Percentiles rank a stretch among this genome's conserved stretches.
phyloP scores from a whole-genome alignment of 2,329 filamentous ascomycete genomes.

The Beauveria rudraprayagi region DNA sequence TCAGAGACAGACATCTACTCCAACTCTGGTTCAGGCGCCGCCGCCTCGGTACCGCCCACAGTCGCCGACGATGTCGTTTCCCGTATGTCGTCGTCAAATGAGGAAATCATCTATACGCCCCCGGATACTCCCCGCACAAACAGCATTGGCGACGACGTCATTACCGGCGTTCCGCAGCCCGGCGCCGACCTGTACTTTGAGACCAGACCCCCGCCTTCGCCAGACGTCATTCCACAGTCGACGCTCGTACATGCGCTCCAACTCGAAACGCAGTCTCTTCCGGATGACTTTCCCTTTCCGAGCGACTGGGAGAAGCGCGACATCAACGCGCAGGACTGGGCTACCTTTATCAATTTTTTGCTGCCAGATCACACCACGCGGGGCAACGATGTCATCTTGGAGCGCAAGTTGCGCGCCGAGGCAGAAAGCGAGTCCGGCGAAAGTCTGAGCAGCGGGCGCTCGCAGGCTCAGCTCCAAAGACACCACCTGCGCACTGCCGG shows the following conservation, averaged over 20 bases:
- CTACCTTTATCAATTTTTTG: conserved; percentile 49
- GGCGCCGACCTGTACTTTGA: conserved; percentile 35
- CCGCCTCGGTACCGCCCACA: conserved; percentile 20
- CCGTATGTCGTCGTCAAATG: conserved; percentile 30
- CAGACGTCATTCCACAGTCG: conserved; percentile 19
- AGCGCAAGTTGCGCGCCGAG: conserved; percentile 41
- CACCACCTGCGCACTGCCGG: conserved; percentile 24
- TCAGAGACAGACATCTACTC: conserved; percentile 50
- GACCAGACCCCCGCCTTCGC: conserved; percentile 29
- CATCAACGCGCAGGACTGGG: conserved; percentile 47
- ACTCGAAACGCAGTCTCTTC: conserved; percentile 27
- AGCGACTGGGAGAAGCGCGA: conserved; percentile 32
- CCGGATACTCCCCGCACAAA: conserved; percentile 38
- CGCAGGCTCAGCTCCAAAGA: conserved; percentile 34
- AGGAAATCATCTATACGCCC: conserved; percentile 43
- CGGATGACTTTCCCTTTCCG: conserved; percentile 37
- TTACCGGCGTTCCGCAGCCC: conserved; percentile 12
- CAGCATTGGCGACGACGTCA: conserved; percentile 12
- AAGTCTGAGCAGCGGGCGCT: conserved; percentile 16
- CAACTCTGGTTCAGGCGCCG: conserved; percentile 23
- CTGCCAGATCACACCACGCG: conserved; percentile 39
- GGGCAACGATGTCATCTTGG: conserved; percentile 38
- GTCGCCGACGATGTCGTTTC: conserved; percentile 29
- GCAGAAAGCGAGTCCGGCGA: conserved; percentile 19
- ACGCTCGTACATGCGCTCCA: conserved; percentile 27